Conservation (phyloP, 2,329 filamentous ascomycete species). For the Cadophora luteo-olivacea region DNA sequence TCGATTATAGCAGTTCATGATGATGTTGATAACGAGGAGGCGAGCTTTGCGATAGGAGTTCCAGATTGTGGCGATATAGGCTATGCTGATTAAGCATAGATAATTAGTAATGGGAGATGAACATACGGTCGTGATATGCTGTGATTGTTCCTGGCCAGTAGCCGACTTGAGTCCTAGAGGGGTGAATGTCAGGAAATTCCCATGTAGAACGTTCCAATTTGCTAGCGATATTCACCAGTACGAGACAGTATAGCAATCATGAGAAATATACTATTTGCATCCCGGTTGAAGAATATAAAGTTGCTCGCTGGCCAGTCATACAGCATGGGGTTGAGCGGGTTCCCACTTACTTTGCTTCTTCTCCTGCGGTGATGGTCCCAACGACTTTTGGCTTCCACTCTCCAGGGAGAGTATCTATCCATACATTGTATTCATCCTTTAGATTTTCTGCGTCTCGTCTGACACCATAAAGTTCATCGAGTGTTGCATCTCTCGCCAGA, state of each 20-base stretch:
- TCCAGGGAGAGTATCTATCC: neutral
- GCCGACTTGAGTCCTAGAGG: neutral
- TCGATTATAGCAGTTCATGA: slow-evolving; percentile 10
- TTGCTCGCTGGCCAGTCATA: neutral
- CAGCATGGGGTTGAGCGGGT: neutral
- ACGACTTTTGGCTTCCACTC: slow-evolving; percentile 6
- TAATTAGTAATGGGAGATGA: neutral
- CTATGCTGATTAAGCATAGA: neutral
- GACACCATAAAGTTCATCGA: slow-evolving; percentile 3
- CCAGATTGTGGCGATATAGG: slow-evolving; percentile 12
- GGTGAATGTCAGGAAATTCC: neutral
- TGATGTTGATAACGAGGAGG: slow-evolving; percentile 7
- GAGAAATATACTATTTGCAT: neutral
- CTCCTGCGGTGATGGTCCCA: neutral
- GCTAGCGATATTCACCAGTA: neutral
- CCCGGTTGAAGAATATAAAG: neutral
- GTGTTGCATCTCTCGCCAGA: neutral
- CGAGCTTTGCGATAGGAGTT: slow-evolving; percentile 15
- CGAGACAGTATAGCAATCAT: neutral
- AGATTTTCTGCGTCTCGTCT: neutral
- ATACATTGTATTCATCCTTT: slow-evolving; percentile 6
- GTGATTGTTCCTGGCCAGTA: slow-evolving; percentile 8
- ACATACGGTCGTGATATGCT: slow-evolving; percentile 11
- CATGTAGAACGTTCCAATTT: neutral
- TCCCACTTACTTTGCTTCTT: neutral